A percentile compares a stretch with the other conserved stretches of the same genome.
Evolutionary conservation across 192 early-diverging fungal species (phyloP).

Genomic region (Coemansia sp.): DNA sequence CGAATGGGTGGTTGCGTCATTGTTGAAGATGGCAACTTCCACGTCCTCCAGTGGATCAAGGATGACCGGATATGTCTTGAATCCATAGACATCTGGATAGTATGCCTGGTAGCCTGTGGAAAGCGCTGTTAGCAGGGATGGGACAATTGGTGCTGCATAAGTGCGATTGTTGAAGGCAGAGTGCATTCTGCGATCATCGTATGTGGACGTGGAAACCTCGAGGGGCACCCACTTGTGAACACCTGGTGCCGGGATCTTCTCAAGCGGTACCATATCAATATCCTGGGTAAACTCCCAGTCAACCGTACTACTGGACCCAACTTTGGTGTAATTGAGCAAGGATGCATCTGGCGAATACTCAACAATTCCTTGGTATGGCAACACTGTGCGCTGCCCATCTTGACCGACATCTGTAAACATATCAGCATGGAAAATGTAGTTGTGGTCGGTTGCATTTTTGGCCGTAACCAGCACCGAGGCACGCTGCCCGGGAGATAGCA

Average conservation of each 20-base stretch:
- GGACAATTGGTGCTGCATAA: slow-evolving; percentile 64
- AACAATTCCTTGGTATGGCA: slow-evolving; percentile 33
- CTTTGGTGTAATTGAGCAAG: slow-evolving; percentile 11
- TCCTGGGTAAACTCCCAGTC: slow-evolving; percentile 60
- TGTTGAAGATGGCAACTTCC: slow-evolving; percentile 75
- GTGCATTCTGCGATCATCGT: slow-evolving; percentile 70
- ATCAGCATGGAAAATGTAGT: slow-evolving; percentile 72
- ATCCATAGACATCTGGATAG: slow-evolving; percentile 63
- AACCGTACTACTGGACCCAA: slow-evolving; percentile 15
- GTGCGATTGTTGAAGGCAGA: slow-evolving; percentile 74
- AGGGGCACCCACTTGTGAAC: slow-evolving; percentile 54
- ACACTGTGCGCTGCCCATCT: slow-evolving; percentile 22
- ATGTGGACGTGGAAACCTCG: slow-evolving; percentile 63
- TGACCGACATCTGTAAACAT: slow-evolving; percentile 54
- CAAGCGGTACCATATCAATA: slow-evolving; percentile 59
- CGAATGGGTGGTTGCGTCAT: slow-evolving; percentile 69
- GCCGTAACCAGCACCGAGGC: slow-evolving; percentile 77
- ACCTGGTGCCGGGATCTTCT: slow-evolving; percentile 22
- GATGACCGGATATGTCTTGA: slow-evolving; percentile 61
- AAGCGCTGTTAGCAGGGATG: slow-evolving; percentile 66
- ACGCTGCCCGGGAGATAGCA: slow-evolving; percentile 72
- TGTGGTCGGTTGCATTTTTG: slow-evolving; percentile 54
- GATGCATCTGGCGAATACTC: slow-evolving; percentile 32
- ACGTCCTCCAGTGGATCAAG: slow-evolving; percentile 62
- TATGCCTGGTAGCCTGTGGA: slow-evolving; percentile 60